Evolutionary conservation across 2,329 filamentous ascomycete genomes (phyloP).

Genomic region (Microascus cirrosus): DNA sequence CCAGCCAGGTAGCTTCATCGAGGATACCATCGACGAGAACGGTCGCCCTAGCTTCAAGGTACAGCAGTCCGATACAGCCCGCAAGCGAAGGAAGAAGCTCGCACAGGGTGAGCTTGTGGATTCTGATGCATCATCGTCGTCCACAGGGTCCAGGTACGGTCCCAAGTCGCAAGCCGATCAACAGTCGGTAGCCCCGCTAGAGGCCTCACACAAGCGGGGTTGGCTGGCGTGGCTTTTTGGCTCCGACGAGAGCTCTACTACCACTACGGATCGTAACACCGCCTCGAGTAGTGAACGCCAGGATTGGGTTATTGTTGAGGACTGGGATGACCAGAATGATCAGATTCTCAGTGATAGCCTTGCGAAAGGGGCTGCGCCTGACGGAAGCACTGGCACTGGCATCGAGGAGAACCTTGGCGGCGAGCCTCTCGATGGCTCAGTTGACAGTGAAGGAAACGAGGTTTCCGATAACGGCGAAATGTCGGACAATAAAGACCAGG

Average conservation of each 20-base stretch:
- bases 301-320: slow-evolving; percentile 60
- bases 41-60: slow-evolving; percentile 44
- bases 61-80: slow-evolving; percentile 29
- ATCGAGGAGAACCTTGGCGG: not conserved
- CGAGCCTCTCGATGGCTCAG: not conserved
- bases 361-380: slow-evolving; percentile 6
- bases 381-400: not conserved
- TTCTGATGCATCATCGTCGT: not conserved
- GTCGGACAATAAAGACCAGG: not conserved
- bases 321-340: slow-evolving; percentile 49
- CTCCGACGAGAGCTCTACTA: slow-evolving; percentile 11
- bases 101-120: not conserved
- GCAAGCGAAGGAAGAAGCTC: not conserved
- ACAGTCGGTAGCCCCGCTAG: not conserved
- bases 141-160: not conserved
- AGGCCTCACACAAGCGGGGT: not conserved
- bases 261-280: slow-evolving; percentile 35
- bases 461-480: not conserved
- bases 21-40: slow-evolving; percentile 49
- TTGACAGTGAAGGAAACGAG: not conserved
- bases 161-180: not conserved
- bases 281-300: slow-evolving; percentile 59
- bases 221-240: slow-evolving; percentile 1
- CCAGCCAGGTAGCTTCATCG: slow-evolving; percentile 54
- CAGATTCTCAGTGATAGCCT: slow-evolving; percentile 26